A percentile compares a stretch with the other conserved stretches of the same genome.
Evolutionary conservation across 164 flowering plant genomes (phyloP).

Genomic region (Liquidambar formosana): DNA sequence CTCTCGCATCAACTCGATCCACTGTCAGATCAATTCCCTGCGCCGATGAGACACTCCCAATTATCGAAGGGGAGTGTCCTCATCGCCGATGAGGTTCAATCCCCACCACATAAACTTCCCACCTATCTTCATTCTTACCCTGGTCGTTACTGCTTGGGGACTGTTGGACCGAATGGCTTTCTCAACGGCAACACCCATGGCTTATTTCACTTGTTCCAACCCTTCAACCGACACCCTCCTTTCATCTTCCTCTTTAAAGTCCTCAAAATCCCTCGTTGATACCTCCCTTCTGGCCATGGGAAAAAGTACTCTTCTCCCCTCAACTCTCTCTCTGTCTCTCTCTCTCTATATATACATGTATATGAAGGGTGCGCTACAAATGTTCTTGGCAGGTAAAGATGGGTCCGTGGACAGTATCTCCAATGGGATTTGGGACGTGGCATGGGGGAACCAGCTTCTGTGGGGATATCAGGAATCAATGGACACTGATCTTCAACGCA

Average conservation of each 20-base stretch:
- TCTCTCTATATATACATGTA: no score
- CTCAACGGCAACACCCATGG: slow-evolving; percentile 19
- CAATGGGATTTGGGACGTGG: slow-evolving; percentile 98
- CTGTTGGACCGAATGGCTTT: slow-evolving; percentile 27
- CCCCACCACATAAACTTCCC: neutral
- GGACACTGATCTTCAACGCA: slow-evolving; percentile 74
- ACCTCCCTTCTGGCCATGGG: slow-evolving; percentile 66
- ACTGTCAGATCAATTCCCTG: no score
- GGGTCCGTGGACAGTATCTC: slow-evolving; percentile 84
- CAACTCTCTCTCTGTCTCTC: no score
- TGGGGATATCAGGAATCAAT: slow-evolving; percentile 90
- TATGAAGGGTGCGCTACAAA: no score
- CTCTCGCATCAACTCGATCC: no score
- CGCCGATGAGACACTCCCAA: no score
- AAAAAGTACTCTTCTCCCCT: slow-evolving; percentile 11
- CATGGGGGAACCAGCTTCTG: slow-evolving; percentile 96
- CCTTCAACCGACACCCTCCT: slow-evolving; percentile 23
- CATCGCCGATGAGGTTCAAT: no score
- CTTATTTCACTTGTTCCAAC: slow-evolving; percentile 18
- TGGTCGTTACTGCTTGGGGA: neutral
- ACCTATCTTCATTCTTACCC: neutral
- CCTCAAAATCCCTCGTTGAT: slow-evolving; percentile 40
- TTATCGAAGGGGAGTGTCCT: no score
- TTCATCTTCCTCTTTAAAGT: slow-evolving; percentile 24
- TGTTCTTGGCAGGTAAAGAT: slow-evolving; percentile 58